Conservation (phyloP, 148 eudicot genomes). For the Rhododendron simsii region DNA sequence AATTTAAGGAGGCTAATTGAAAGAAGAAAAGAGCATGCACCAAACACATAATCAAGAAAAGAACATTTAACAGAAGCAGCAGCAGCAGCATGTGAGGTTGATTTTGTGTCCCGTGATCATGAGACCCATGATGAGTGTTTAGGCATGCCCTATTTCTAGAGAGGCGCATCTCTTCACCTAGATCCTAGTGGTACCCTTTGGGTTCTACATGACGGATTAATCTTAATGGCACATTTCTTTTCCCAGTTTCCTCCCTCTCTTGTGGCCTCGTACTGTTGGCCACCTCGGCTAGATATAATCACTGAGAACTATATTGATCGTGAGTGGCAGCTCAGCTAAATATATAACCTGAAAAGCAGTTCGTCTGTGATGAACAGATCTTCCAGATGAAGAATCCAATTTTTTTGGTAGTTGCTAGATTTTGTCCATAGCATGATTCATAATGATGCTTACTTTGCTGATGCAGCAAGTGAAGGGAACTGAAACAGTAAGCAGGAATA, state of each 20-base stretch:
- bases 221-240: neutral
- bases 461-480: conserved; percentile 39
- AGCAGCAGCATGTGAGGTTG: neutral
- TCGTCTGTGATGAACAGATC: neutral
- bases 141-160: neutral
- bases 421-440: neutral
- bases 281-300: neutral
- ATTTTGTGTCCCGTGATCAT: neutral
- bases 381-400: neutral
- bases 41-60: neutral
- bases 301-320: neutral
- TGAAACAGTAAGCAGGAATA: conserved; percentile 43
- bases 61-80: neutral
- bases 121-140: neutral
- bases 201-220: neutral
- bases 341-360: neutral
- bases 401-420: neutral
- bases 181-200: neutral
- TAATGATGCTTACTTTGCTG: conserved; percentile 14
- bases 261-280: neutral
- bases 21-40: conserved; percentile 4
- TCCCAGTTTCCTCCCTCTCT: neutral
- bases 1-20: neutral
- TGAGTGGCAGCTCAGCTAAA: neutral
- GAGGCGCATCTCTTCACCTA: neutral